Percentiles rank a stretch among this genome's conserved stretches.
These are phyloP conservation scores for Sporothrix dimorphospora DNA, from an alignment of 2,329 filamentous ascomycete species.

Conservation along the genomic window DNA sequence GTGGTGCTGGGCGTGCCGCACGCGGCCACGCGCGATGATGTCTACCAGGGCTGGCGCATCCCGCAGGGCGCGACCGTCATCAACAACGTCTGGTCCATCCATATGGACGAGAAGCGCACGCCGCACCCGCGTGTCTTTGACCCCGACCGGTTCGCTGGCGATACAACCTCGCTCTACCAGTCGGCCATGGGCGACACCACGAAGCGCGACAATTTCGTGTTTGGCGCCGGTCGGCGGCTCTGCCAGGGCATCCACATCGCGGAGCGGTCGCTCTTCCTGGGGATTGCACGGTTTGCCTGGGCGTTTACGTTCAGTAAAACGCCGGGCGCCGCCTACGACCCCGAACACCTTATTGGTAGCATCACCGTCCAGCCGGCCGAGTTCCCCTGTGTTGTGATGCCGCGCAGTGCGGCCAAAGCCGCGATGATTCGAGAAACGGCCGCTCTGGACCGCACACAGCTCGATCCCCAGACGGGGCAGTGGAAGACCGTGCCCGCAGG, in stretches of 20 bases:
- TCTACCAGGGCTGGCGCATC: constrained; percentile 50
- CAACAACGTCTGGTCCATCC: constrained; percentile 48
- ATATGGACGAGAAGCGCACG: constrained; percentile 50
- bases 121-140: constrained; percentile 48
- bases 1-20: constrained; percentile 48
- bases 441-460: constrained; percentile 7
- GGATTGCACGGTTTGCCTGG: constrained; percentile 53
- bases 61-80: constrained; percentile 50
- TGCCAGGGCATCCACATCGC: constrained; percentile 62
- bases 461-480: constrained; percentile 14
- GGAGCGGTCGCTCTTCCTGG: constrained; percentile 52
- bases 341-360: constrained; percentile 17
- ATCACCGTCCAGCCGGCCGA: constrained; percentile 23
- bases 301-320: constrained; percentile 40
- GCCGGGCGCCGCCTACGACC: neutral
- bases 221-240: constrained; percentile 59
- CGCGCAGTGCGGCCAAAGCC: neutral
- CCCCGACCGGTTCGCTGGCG: constrained; percentile 45
- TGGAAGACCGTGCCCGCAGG: constrained; percentile 24
- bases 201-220: constrained; percentile 57
- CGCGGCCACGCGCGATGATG: constrained; percentile 46
- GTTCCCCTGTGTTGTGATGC: constrained; percentile 22
- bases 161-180: constrained; percentile 36
- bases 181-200: constrained; percentile 39
- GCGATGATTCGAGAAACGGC: constrained; percentile 14